Conservation (phyloP, 2,329 filamentous ascomycete species). For the Microcyclospora tardicrescens region DNA sequence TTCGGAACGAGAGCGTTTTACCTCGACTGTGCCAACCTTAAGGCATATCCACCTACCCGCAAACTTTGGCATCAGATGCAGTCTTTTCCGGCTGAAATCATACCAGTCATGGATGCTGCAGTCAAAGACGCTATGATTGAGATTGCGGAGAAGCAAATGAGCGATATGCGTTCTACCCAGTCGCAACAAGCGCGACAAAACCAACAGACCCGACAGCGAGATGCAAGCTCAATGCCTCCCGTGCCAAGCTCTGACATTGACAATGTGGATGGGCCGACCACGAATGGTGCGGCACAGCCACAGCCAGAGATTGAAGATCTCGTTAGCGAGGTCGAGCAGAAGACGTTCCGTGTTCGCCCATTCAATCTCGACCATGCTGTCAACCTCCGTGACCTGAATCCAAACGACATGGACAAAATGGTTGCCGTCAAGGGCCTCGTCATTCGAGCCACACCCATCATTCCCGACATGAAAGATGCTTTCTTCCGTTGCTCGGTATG, state of each 20-base stretch:
- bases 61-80: constrained; percentile 95
- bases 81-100: constrained; percentile 88
- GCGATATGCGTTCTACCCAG: constrained; percentile 40
- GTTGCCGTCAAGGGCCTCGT: constrained; percentile 92
- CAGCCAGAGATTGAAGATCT: constrained; percentile 49
- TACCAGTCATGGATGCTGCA: constrained; percentile 89
- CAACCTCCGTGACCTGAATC: constrained; percentile 89
- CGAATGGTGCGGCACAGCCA: constrained; percentile 5
- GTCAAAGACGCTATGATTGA: constrained; percentile 91
- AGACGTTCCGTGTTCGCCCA: constrained; percentile 73
- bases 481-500: constrained; percentile 95
- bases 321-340: constrained; percentile 62
- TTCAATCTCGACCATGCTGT: constrained; percentile 78
- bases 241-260: constrained; percentile 66
- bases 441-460: constrained; percentile 88
- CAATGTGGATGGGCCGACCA: constrained; percentile 18
- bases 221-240: constrained; percentile 59
- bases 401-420: constrained; percentile 90
- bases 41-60: constrained; percentile 78
- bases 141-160: constrained; percentile 67
- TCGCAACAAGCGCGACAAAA: constrained; percentile 14
- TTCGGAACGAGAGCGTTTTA: constrained; percentile 76
- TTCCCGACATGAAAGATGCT: constrained; percentile 97
- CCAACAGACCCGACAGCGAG: constrained; percentile 17
- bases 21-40: constrained; percentile 76